These are phyloP conservation scores for Cystofilobasidium bisporidii DNA, from an alignment of 768 basidiomycete genomes.

Conservation along the genomic window DNA sequence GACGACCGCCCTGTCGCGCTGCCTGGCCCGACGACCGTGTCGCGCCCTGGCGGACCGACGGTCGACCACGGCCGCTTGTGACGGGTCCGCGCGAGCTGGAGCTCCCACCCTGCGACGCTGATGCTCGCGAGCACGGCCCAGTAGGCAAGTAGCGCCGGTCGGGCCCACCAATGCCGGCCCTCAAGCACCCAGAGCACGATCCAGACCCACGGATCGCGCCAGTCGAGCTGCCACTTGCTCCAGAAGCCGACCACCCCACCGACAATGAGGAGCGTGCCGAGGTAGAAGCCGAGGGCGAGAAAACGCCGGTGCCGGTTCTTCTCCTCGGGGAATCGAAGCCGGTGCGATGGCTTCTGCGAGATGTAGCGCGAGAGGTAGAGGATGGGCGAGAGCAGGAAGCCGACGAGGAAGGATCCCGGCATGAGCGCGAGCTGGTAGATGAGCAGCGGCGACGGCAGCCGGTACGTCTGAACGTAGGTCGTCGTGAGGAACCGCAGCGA, in stretches of 20 bases:
- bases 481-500: slow-evolving; percentile 57
- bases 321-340: slow-evolving; percentile 71
- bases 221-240: slow-evolving; percentile 72
- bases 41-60: slow-evolving; percentile 7
- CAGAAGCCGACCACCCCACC: slow-evolving; percentile 78
- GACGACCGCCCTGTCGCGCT: neutral
- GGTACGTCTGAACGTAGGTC: slow-evolving; percentile 79
- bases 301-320: slow-evolving; percentile 70
- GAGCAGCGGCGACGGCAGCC: slow-evolving; percentile 82
- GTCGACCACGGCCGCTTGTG: slow-evolving; percentile 48
- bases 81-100: slow-evolving; percentile 71
- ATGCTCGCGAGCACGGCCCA: slow-evolving; percentile 72
- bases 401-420: slow-evolving; percentile 81
- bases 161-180: slow-evolving; percentile 58
- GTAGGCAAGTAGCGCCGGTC: slow-evolving; percentile 67
- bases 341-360: slow-evolving; percentile 68
- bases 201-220: slow-evolving; percentile 83
- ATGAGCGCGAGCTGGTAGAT: slow-evolving; percentile 87
- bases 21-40: neutral
- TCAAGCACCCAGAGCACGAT: slow-evolving; percentile 65
- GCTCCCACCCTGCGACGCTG: slow-evolving; percentile 89
- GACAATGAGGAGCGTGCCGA: slow-evolving; percentile 64
- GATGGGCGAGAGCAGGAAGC: slow-evolving; percentile 86
- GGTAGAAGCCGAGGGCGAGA: slow-evolving; percentile 75
- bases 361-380: slow-evolving; percentile 85